These are phyloP conservation scores for Clitoria ternatea DNA, from an alignment of 306 rosid genomes.

Conservation along the genomic window DNA sequence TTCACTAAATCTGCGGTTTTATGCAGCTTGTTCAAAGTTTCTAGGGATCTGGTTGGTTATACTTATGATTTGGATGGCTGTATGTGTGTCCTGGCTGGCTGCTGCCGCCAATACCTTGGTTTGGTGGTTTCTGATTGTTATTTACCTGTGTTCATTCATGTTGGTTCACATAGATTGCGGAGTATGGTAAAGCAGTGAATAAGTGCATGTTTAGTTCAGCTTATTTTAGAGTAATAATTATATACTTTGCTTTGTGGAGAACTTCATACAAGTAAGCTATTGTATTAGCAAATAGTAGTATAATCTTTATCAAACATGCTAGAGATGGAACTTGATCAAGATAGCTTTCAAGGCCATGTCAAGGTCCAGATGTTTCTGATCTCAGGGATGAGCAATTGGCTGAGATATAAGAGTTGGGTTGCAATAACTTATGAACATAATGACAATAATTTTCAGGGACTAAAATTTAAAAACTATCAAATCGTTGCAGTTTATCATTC, in stretches of 20 bases:
- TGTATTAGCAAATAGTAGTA: too few species aligned
- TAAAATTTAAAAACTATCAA: not conserved
- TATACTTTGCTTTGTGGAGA: too few species aligned
- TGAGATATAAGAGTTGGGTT: not conserved
- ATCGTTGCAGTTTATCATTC: not conserved
- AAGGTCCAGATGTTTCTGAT: not conserved
- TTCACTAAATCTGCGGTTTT: not conserved
- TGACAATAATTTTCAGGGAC: not conserved
- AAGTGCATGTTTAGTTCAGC: too few species aligned
- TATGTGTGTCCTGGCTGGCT: too few species aligned
- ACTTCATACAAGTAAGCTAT: too few species aligned
- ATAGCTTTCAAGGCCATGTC: too few species aligned
- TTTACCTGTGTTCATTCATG: not conserved
- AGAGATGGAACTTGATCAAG: too few species aligned
- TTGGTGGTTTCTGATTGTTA: not conserved
- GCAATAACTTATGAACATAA: not conserved
- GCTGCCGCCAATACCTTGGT: too few species aligned
- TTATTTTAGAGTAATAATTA: too few species aligned
- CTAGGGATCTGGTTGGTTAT: not conserved
- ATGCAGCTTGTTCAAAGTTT: not conserved
- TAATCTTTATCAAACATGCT: too few species aligned
- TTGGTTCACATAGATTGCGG: not conserved
- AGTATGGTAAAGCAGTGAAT: not conserved
- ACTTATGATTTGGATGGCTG: too few species aligned
- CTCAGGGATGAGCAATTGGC: not conserved